Evolutionary conservation across 2,329 filamentous ascomycete genomes (phyloP), one percentile per base, ranked within the genome.

Genomic region (Emmonsia crescens): DNA sequence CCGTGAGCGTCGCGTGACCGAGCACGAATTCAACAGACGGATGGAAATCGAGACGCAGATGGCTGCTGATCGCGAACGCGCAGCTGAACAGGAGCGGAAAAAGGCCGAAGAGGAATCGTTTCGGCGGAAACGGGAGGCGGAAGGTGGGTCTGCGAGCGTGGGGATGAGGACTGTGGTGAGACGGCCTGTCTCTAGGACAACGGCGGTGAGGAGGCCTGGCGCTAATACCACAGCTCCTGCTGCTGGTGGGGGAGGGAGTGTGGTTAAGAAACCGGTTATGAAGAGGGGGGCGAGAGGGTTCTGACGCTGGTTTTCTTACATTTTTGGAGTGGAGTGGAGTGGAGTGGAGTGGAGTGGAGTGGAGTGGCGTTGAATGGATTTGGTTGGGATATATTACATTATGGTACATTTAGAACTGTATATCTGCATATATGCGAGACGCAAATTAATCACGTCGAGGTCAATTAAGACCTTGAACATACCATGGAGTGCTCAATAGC

Each of bases 1-100:
- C 14, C 82, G 89, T 31, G 89, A 96, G 69, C 93, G 91, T 76
- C 84, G 89, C 60, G 85, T 96, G 56, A 93, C 88, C 0, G 93
- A 97, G 77, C 87, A 86, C 19, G 93, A 96, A 73, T 96, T 96
- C 73, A 96, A 96, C 72, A 82, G 85, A 59, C 91, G 89, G 74
- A 91, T 96, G 82, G 92, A 96, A 75, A 92, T 96, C 65, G 92
- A 96, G 77, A 82, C 88, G 2, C 85, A 96, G 76, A 96, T 96
- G 89, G 91, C 88, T 0, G 86, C 88, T 66, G 92, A 96, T 72
- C 90, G 91, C 73, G 83, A 84, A 62, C 76, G 80, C 16, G 75
- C 74, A n/a, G 72, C 73, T 5, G 71, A 73, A 19, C 70, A 76
- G 36, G 76, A 76, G 55, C 67, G 71, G 59, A 73, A 72, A 44